phyloP scores from a whole-genome alignment of 768 basidiomycete species.

The Podaxis sp. region DNA sequence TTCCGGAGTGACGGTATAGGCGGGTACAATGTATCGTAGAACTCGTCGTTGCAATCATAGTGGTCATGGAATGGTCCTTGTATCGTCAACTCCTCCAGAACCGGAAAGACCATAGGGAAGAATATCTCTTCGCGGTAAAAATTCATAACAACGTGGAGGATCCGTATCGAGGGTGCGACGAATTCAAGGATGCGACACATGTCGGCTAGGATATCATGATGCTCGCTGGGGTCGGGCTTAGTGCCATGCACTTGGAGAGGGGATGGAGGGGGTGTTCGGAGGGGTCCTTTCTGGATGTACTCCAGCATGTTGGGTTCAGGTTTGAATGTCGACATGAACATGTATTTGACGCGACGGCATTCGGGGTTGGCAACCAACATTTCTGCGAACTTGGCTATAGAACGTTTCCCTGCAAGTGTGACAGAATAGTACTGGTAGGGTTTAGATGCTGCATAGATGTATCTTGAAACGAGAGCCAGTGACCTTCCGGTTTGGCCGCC shows the following conservation, averaged over 20 bases:
- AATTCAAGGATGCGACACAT: slow-evolving; percentile 12
- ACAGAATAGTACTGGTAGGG: slow-evolving; percentile 10
- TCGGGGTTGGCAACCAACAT: slow-evolving; percentile 1
- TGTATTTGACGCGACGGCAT: slow-evolving; percentile 10
- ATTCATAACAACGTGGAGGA: slow-evolving; percentile 8
- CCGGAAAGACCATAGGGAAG: slow-evolving; percentile 9
- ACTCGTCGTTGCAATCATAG: slow-evolving; percentile 6
- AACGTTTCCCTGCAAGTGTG: slow-evolving; percentile 1
- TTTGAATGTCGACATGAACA: slow-evolving; percentile 12
- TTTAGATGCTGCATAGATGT: slow-evolving; percentile 10
- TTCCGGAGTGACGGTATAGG: slow-evolving; percentile 9
- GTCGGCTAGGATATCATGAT: slow-evolving; percentile 3
- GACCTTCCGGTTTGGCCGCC: slow-evolving; percentile 15
- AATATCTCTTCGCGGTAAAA: slow-evolving; percentile 13
- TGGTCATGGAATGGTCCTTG: slow-evolving; percentile 12
- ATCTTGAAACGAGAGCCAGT: slow-evolving; percentile 11
- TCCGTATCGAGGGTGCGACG: slow-evolving; percentile 9
- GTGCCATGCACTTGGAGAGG: neutral
- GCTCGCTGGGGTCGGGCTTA: neutral
- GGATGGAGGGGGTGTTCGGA: neutral
- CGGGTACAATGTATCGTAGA: slow-evolving; percentile 10
- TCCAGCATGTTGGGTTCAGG: neutral
- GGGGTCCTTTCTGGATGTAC: neutral
- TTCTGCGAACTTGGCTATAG: slow-evolving; percentile 8
- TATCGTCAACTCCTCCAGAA: slow-evolving; percentile 12